Conservation (phyloP, 2,329 filamentous ascomycete genomes). For the Colletotrichum viniferum region DNA sequence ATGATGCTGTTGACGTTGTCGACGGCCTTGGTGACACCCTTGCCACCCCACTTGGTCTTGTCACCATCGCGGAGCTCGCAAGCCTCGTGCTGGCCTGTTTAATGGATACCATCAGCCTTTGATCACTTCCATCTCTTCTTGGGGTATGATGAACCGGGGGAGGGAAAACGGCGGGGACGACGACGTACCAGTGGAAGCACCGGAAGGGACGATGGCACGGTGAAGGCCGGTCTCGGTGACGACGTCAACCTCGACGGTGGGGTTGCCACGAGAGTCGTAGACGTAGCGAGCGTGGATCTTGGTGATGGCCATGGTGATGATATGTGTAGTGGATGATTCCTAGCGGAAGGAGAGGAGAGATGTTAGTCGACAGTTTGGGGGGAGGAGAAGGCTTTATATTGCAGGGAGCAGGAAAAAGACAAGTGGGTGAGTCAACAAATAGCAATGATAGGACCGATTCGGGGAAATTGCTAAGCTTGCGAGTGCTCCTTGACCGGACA, state of each 20-base stretch:
- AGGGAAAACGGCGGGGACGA: not conserved
- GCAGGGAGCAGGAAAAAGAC: constrained; percentile 6
- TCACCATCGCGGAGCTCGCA: constrained; percentile 90
- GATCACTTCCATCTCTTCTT: constrained; percentile 26
- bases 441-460: constrained; percentile 19
- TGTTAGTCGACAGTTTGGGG: not conserved
- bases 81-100: constrained; percentile 83
- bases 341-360: not conserved
- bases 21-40: constrained; percentile 87
- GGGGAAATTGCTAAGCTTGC: constrained; percentile 21
- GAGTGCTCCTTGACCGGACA: constrained; percentile 19
- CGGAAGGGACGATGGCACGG: constrained; percentile 92
- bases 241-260: constrained; percentile 94
- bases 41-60: constrained; percentile 84
- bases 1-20: constrained; percentile 85
- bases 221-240: constrained; percentile 92
- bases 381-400: constrained; percentile 20
- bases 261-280: constrained; percentile 98
- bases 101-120: constrained; percentile 25
- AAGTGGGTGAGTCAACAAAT: constrained; percentile 21
- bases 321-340: constrained; percentile 9
- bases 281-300: constrained; percentile 93
- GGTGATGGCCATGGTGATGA: constrained; percentile 80
- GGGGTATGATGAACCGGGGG: not conserved
- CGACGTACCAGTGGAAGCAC: constrained; percentile 83